Percentiles rank a stretch among this genome's conserved stretches.
Conservation (phyloP, 805 yeast species). For the Zygotorulaspora chibaensis region DNA sequence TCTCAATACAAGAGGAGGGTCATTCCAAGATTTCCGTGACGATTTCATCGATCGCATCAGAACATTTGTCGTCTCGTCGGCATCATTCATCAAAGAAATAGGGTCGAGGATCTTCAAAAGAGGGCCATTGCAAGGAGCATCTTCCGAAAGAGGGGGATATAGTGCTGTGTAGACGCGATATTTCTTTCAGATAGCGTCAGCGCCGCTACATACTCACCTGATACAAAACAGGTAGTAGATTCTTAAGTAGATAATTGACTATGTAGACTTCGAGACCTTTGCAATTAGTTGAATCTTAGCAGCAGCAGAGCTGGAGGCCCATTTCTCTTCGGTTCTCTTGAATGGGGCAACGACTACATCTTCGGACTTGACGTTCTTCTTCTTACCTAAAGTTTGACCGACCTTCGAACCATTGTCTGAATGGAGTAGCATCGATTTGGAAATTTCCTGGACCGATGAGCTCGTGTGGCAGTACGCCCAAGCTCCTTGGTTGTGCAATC, state of each 20-base stretch:
- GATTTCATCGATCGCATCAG: constrained; percentile 68
- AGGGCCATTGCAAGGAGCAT: constrained; percentile 10
- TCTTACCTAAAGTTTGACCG: constrained; percentile 93
- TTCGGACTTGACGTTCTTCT: constrained; percentile 47
- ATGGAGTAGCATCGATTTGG: constrained; percentile 99
- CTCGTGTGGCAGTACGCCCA: too few species aligned
- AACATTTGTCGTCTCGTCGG: constrained; percentile 55
- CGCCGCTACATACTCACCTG: background rate
- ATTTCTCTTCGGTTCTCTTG: constrained; percentile 81
- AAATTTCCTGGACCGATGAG: too few species aligned
- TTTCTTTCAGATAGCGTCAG: background rate
- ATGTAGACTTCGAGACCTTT: too few species aligned
- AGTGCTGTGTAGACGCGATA: constrained; percentile 59
- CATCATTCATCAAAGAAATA: constrained; percentile 64
- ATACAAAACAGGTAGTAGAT: background rate
- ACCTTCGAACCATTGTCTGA: constrained; percentile 98
- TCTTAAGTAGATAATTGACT: background rate
- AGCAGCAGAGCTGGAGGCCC: constrained; percentile 83
- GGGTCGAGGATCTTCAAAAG: constrained; percentile 57
- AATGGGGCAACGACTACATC: constrained; percentile 66
- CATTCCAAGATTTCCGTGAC: constrained; percentile 63
- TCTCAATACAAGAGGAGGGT: constrained; percentile 63
- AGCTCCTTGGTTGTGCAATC: too few species aligned
- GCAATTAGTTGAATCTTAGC: constrained; percentile 68
- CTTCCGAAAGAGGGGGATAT: constrained; percentile 72